Evolutionary conservation across 352 stramenopile genomes (phyloP).

Genomic region (Pythium apleroticum): DNA sequence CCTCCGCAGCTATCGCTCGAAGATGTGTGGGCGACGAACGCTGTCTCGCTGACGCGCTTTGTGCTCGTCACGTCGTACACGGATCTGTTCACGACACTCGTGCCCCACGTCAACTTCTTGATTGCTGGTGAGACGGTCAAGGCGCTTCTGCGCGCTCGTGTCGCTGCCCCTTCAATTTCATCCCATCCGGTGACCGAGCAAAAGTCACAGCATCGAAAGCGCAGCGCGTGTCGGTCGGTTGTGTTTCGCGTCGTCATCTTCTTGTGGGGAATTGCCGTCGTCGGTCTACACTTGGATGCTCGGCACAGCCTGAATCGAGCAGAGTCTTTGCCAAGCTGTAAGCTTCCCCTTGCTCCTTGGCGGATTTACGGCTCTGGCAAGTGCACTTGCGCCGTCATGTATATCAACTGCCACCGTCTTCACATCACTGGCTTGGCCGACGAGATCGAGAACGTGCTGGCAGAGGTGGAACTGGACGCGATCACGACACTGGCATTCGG

Average conservation of each 20-base stretch:
- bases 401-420: not conserved
- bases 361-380: not conserved
- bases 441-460: not conserved
- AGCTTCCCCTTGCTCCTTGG: not conserved
- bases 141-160: not conserved
- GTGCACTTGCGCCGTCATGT: not conserved
- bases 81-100: conserved; percentile 12
- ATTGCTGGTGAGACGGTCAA: not conserved
- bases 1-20: not conserved
- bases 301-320: not conserved
- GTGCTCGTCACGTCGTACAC: conserved; percentile 16
- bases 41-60: not conserved
- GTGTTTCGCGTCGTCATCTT: not conserved
- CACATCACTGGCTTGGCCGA: not conserved
- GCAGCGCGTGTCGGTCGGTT: not conserved
- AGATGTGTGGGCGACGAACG: conserved; percentile 5
- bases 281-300: not conserved
- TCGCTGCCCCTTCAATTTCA: not conserved
- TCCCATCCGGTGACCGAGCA: not conserved
- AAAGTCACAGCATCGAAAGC: not conserved
- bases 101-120: conserved; percentile 13
- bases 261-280: not conserved
- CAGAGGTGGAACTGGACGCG: not conserved
- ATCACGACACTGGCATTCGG: not conserved
- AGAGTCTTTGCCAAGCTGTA: not conserved